phyloP scores from a whole-genome alignment of 176 grass and related monocot species.

The Puccinellia tenuiflora region DNA sequence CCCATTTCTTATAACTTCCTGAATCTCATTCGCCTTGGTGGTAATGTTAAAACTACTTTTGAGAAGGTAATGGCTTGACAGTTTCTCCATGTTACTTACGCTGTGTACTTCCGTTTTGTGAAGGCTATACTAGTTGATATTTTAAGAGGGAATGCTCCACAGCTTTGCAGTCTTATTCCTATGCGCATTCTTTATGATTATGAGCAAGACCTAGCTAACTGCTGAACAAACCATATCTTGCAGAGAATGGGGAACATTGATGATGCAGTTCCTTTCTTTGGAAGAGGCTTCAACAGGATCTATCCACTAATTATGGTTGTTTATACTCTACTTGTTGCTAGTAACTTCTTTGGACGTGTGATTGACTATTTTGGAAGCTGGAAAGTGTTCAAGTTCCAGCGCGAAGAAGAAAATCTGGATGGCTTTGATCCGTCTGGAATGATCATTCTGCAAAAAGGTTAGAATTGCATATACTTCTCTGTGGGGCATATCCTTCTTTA shows the following conservation, averaged over 20 bases:
- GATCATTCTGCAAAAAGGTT: slow-evolving; percentile 98
- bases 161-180: background rate
- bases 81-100: slow-evolving; percentile 7
- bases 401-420: slow-evolving; percentile 80
- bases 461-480: slow-evolving; percentile 14
- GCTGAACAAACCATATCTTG: slow-evolving; percentile 21
- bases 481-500: background rate
- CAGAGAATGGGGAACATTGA: slow-evolving; percentile 99
- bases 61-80: slow-evolving; percentile 60
- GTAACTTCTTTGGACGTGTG: slow-evolving; percentile 92
- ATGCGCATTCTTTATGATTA: background rate
- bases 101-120: background rate
- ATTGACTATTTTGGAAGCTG: slow-evolving; percentile 93
- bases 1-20: slow-evolving; percentile 99
- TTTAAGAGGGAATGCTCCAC: slow-evolving; percentile 7
- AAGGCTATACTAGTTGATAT: background rate
- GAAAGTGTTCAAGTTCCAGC: slow-evolving; percentile 90
- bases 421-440: slow-evolving; percentile 93
- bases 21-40: slow-evolving; percentile 94
- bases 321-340: slow-evolving; percentile 89
- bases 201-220: slow-evolving; percentile 8
- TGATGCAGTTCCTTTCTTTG: slow-evolving; percentile 98
- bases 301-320: slow-evolving; percentile 99
- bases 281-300: slow-evolving; percentile 98
- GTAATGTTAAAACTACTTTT: slow-evolving; percentile 84